These are phyloP conservation scores for Tubosaeta sp. DNA, from an alignment of 768 basidiomycete species.

Conservation along the genomic window DNA sequence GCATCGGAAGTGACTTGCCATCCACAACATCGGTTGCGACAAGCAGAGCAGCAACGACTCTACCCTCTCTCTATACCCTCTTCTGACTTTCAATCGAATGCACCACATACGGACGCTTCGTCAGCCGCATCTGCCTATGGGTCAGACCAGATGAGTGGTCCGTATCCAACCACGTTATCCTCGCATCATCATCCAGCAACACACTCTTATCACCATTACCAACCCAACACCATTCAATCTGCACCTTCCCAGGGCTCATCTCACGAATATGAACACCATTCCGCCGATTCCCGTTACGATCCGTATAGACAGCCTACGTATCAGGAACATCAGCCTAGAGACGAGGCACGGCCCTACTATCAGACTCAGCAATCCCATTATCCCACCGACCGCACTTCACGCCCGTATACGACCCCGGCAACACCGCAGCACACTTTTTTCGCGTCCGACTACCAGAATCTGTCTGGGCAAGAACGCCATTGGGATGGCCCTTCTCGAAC, in stretches of 20 bases:
- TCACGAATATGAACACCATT: constrained; percentile 9
- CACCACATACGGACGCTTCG: constrained; percentile 1
- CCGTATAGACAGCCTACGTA: constrained; percentile 11
- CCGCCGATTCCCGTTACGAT: constrained; percentile 13
- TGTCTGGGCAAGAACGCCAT: constrained; percentile 4
- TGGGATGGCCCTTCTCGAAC: constrained; percentile 12
- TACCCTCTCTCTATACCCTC: constrained; percentile 23
- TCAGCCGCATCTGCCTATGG: constrained; percentile 5
- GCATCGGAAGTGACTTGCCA: background rate
- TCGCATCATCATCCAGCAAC: background rate
- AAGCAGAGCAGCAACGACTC: constrained; percentile 19
- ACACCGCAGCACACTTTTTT: constrained; percentile 6
- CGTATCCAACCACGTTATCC: constrained; percentile 5
- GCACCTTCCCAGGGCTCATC: constrained; percentile 19
- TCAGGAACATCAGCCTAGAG: constrained; percentile 12
- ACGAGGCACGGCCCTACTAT: constrained; percentile 20
- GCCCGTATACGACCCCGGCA: background rate
- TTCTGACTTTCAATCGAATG: constrained; percentile 9
- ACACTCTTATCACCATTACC: constrained; percentile 12
- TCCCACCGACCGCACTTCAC: constrained; percentile 6
- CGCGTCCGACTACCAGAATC: constrained; percentile 7
- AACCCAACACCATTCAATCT: constrained; percentile 8
- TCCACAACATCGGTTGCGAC: constrained; percentile 8
- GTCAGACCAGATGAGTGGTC: background rate
- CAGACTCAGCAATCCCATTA: constrained; percentile 21